Percentiles rank a stretch among this genome's conserved stretches.
Conservation (phyloP, 768 basidiomycete species). For the Dentipellis fragilis region DNA sequence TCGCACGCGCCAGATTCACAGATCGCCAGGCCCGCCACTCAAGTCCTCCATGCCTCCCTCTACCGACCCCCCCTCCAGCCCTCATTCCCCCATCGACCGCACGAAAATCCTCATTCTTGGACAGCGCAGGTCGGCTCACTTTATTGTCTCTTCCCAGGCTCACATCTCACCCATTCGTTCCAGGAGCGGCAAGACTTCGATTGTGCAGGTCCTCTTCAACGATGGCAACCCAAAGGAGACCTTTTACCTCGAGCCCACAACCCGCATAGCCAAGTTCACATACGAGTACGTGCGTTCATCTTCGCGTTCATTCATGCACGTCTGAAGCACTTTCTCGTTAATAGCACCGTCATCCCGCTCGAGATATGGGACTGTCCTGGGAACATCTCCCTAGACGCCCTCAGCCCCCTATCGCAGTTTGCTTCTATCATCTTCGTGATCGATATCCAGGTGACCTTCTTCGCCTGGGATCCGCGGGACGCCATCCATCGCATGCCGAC, state of each 20-base stretch:
- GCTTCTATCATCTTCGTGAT: slow-evolving; percentile 87
- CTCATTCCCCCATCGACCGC: slow-evolving; percentile 24
- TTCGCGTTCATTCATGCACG: slow-evolving; percentile 1
- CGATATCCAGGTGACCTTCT: slow-evolving; percentile 71
- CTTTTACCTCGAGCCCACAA: slow-evolving; percentile 84
- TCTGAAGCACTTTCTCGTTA: too few relatives aligned
- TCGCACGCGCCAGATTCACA: background rate
- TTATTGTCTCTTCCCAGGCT: background rate
- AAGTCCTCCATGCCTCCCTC: slow-evolving; percentile 5
- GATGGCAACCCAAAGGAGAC: slow-evolving; percentile 73
- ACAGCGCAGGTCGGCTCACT: slow-evolving; percentile 44
- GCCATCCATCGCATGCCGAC: background rate
- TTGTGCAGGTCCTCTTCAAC: slow-evolving; percentile 87
- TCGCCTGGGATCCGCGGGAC: slow-evolving; percentile 1
- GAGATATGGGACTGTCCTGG: slow-evolving; percentile 96
- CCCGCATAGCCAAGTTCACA: slow-evolving; percentile 58
- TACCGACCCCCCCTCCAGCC: slow-evolving; percentile 1
- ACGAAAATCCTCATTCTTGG: slow-evolving; percentile 70
- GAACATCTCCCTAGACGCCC: slow-evolving; percentile 69
- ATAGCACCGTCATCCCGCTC: slow-evolving; percentile 81
- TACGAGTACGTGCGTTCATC: slow-evolving; percentile 52
- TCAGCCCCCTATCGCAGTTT: slow-evolving; percentile 72
- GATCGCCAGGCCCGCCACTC: background rate
- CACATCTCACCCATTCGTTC: slow-evolving; percentile 1
- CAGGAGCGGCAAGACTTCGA: slow-evolving; percentile 90